These are phyloP conservation scores for Cinnamomum micranthum DNA, from an alignment of 164 flowering plant genomes.

Conservation along the genomic window DNA sequence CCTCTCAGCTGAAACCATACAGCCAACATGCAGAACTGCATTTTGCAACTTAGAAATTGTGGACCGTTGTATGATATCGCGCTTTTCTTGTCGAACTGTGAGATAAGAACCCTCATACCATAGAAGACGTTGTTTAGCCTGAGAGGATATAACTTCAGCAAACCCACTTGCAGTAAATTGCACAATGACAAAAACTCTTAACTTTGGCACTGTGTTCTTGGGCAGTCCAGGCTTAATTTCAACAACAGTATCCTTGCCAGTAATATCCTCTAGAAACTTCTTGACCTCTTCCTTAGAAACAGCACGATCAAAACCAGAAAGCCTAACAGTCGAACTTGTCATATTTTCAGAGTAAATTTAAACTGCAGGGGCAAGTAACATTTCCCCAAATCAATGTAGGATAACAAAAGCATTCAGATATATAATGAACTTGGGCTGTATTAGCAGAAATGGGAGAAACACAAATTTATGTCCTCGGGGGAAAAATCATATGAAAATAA, in stretches of 20 bases:
- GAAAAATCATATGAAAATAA: background rate
- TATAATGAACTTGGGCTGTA: too few species aligned
- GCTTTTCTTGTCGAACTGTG: constrained; percentile 32
- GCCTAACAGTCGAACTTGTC: constrained; percentile 47
- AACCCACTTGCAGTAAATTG: constrained; percentile 37
- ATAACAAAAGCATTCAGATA: background rate
- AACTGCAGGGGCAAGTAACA: background rate
- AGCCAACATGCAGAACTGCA: constrained; percentile 50
- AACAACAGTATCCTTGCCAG: constrained; percentile 50
- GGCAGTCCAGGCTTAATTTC: constrained; percentile 40
- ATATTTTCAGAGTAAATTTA: background rate
- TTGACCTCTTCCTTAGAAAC: constrained; percentile 38
- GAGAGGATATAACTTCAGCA: constrained; percentile 35
- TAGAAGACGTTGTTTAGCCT: constrained; percentile 21
- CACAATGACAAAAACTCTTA: constrained; percentile 50
- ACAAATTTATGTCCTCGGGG: background rate
- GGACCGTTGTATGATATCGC: constrained; percentile 41
- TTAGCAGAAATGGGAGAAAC: background rate
- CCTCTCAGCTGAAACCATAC: constrained; percentile 43
- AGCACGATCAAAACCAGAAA: constrained; percentile 47
- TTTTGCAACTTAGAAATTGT: constrained; percentile 29
- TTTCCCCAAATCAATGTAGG: background rate
- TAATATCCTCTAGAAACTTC: constrained; percentile 39
- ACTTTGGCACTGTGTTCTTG: constrained; percentile 17
- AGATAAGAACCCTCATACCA: constrained; percentile 37